phyloP scores from a whole-genome alignment of 176 grass and related monocot genomes.

The Oryza rufipogon region DNA sequence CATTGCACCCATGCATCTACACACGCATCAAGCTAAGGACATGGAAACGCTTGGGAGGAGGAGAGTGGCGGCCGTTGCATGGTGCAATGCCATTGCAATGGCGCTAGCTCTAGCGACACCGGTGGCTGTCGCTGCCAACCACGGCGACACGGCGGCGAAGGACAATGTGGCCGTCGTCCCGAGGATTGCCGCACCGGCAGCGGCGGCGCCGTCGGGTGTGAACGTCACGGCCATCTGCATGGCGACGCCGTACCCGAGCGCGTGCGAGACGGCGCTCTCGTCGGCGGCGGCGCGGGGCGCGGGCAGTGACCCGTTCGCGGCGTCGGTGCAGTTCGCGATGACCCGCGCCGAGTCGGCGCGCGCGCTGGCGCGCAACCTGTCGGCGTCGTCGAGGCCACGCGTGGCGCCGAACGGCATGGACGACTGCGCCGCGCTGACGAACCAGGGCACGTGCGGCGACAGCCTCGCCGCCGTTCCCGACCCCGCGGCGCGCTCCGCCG shows the following conservation, averaged over 20 bases:
- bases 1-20: slow-evolving; percentile 1
- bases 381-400: background rate
- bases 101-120: slow-evolving; percentile 32
- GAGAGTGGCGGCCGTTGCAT: slow-evolving; percentile 19
- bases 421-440: slow-evolving; percentile 91
- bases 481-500: slow-evolving; percentile 23
- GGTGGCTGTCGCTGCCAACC: background rate
- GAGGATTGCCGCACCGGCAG: background rate
- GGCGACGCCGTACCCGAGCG: slow-evolving; percentile 60
- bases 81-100: slow-evolving; percentile 25
- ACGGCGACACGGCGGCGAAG: background rate
- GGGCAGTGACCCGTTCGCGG: slow-evolving; percentile 44
- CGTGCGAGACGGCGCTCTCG: slow-evolving; percentile 59
- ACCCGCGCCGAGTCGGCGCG: slow-evolving; percentile 47
- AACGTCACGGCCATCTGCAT: slow-evolving; percentile 51
- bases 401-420: slow-evolving; percentile 37
- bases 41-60: slow-evolving; percentile 26
- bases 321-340: slow-evolving; percentile 80
- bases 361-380: slow-evolving; percentile 61
- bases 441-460: slow-evolving; percentile 77
- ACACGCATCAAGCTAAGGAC: background rate
- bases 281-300: slow-evolving; percentile 31
- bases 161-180: background rate
- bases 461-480: slow-evolving; percentile 50
- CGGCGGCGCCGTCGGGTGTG: background rate